These are phyloP conservation scores for Garcia nutans DNA, from an alignment of 345 rosid species.

Conservation along the genomic window DNA sequence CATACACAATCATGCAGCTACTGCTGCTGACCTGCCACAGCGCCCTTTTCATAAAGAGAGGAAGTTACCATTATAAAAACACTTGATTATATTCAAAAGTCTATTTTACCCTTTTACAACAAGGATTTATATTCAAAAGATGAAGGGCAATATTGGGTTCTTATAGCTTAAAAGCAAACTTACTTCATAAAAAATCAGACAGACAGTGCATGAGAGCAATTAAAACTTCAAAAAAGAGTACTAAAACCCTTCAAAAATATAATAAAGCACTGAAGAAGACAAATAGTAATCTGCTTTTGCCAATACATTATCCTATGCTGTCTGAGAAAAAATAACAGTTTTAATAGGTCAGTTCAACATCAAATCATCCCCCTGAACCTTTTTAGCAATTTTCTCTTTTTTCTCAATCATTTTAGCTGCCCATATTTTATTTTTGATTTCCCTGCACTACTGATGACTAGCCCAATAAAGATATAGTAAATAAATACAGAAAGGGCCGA, in stretches of 20 bases:
- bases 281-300: constrained; percentile 30
- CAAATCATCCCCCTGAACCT: constrained; percentile 5
- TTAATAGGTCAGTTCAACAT: constrained; percentile 17
- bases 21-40: constrained; percentile 2
- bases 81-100: background rate
- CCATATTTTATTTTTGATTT: constrained; percentile 5
- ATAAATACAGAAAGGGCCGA: background rate
- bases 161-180: background rate
- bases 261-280: constrained; percentile 19
- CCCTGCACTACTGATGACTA: background rate
- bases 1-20: constrained; percentile 10
- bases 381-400: background rate
- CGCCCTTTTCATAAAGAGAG: background rate
- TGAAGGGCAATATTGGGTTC: constrained; percentile 17
- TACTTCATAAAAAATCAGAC: background rate
- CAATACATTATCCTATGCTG: constrained; percentile 16
- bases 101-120: background rate
- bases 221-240: background rate
- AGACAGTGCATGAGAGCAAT: background rate
- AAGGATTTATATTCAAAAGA: background rate
- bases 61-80: background rate
- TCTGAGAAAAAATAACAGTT: constrained; percentile 14
- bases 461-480: background rate
- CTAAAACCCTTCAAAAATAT: background rate
- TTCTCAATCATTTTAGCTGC: background rate